A percentile compares a stretch with the other conserved stretches of the same genome.
Evolutionary conservation across 2,329 filamentous ascomycete species (phyloP).

Genomic region (Talaromyces atroroseus): DNA sequence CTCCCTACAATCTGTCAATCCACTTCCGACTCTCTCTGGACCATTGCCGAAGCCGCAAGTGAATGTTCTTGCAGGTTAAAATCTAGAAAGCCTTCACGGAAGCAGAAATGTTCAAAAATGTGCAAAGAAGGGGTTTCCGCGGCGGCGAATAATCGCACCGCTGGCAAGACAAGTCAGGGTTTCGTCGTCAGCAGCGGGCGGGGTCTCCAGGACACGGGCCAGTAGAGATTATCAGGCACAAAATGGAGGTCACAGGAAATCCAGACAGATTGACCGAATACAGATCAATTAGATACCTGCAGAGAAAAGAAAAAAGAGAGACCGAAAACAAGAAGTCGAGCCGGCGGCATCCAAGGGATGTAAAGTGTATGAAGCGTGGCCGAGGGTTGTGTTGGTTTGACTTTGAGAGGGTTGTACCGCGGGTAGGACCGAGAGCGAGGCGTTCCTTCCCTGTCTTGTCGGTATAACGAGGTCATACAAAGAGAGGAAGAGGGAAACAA

Average conservation of each 20-base stretch:
- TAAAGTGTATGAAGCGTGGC: background rate
- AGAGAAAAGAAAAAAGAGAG: background rate
- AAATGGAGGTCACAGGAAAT: background rate
- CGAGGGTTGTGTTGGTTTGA: background rate
- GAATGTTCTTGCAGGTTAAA: background rate
- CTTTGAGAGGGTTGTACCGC: background rate
- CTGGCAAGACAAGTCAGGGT: background rate
- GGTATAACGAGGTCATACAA: background rate
- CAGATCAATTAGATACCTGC: background rate
- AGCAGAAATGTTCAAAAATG: background rate
- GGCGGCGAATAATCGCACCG: background rate
- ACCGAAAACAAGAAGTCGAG: background rate
- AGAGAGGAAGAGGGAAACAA: background rate
- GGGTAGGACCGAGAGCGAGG: background rate
- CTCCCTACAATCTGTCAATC: constrained; percentile 9
- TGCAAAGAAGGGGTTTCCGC: background rate
- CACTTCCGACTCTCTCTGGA: constrained; percentile 4
- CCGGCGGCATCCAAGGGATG: constrained; percentile 4
- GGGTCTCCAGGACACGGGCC: constrained; percentile 5
- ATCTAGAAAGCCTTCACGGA: background rate
- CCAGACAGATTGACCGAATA: background rate
- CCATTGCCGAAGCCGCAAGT: constrained; percentile 3
- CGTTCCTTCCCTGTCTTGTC: background rate
- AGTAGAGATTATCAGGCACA: constrained; percentile 5
- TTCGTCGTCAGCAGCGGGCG: constrained; percentile 1